Conservation (phyloP, 768 basidiomycete genomes). For the Lactarius tabidus region DNA sequence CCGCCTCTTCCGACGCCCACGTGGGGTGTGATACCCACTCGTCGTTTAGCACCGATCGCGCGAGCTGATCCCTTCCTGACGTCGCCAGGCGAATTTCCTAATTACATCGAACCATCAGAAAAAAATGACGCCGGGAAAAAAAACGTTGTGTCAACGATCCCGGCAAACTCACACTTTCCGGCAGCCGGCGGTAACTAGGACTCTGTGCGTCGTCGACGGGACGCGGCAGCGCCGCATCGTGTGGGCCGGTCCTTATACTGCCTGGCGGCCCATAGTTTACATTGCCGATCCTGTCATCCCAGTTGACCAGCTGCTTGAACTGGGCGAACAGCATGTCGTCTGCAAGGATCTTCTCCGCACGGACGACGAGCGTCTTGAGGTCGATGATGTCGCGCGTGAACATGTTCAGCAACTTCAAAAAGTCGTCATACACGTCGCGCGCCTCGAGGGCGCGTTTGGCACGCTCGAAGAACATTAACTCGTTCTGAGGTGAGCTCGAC, state of each 20-base stretch:
- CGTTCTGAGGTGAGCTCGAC: conserved; percentile 48
- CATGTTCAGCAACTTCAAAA: conserved; percentile 86
- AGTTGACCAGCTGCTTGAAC: conserved; percentile 84
- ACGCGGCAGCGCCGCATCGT: conserved; percentile 71
- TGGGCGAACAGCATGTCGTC: conserved; percentile 74
- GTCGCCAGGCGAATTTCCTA: conserved; percentile 89
- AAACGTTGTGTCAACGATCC: conserved; percentile 1
- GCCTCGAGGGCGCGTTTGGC: conserved; percentile 77
- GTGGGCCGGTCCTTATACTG: conserved; percentile 69
- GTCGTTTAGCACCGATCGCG: conserved; percentile 94
- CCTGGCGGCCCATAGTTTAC: conserved; percentile 71
- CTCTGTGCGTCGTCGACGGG: conserved; percentile 84
- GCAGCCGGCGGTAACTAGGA: conserved; percentile 89
- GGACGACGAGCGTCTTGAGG: conserved; percentile 72
- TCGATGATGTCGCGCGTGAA: conserved; percentile 93
- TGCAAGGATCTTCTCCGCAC: conserved; percentile 76
- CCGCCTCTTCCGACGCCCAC: conserved; percentile 95
- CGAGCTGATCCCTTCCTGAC: conserved; percentile 91
- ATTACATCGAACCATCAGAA: conserved; percentile 8
- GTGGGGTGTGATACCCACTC: conserved; percentile 98
- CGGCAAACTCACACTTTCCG: conserved; percentile 66
- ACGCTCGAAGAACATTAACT: conserved; percentile 91
- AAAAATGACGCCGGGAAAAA: conserved; percentile 9
- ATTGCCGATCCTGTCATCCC: conserved; percentile 62
- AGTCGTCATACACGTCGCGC: conserved; percentile 84